Evolutionary conservation across 1,284 basidiomycete species (phyloP), one percentile per base, ranked within the genome.

Genomic region (Sparassis latifolia): DNA sequence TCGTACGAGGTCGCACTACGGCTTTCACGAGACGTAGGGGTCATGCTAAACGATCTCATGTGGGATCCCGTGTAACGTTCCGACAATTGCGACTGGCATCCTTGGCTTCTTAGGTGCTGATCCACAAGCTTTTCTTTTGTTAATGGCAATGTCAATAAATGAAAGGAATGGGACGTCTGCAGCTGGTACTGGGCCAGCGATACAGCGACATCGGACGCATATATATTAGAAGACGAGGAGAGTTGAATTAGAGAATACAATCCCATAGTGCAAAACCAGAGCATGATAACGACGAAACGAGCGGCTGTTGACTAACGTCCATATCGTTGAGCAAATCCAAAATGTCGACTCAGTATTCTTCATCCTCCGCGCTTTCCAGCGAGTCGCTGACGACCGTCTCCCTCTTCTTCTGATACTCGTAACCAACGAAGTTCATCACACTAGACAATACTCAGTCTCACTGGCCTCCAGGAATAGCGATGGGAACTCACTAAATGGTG

Each of bases 361-460:
- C 28, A 10, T 44, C 42, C 7, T 41, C 49, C 4, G 31, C 10
- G 2, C 33, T 38, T 30, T 41, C 49, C 43, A 33, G 5, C 44
- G 12, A n/a, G 6, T 45, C 44, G n/a, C 33, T 27, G 29, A 33
- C 12, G 28, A 5, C 20, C 29, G 4, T 42, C 55, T 51, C 52
- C 41, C 44, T 55, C 46, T 59, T 58, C 54, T 64, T 69, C 48
- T 59, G 57, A 54, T 85, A 86, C 49, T 82, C 75, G 63, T 86
- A 77, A 45, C 84, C 84, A 54, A 85, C 80, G 65, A 87, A 86
- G 61, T 77, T 85, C 82, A 87, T 83, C 38, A 87, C 82, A 61
- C 84, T 86, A 49, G 12, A 49, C 6, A 28, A 52, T n/a, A 12
- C 52, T 54, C 42, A 55, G 49, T 46, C 50, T 44, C 10, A 12